These are phyloP conservation scores for Sporothrix sp. DNA, from an alignment of 2,329 filamentous ascomycete genomes.

Conservation along the genomic window DNA sequence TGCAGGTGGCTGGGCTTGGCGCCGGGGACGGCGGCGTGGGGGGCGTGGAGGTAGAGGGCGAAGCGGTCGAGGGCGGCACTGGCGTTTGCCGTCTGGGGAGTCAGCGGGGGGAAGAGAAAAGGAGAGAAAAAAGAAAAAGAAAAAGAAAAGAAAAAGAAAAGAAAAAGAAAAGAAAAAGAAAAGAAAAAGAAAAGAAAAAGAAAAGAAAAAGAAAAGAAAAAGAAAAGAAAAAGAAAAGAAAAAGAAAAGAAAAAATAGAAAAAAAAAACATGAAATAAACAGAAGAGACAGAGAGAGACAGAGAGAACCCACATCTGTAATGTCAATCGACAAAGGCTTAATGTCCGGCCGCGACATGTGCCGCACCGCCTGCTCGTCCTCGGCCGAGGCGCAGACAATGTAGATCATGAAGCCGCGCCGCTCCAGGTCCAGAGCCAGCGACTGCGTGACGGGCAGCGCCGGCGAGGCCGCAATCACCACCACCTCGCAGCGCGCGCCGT, in stretches of 20 bases:
- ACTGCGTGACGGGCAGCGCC: conserved; percentile 71
- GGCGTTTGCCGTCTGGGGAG: conserved; percentile 52
- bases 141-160: background rate
- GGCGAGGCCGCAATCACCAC: conserved; percentile 82
- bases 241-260: background rate
- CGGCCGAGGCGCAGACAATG: conserved; percentile 72
- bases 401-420: conserved; percentile 89
- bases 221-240: background rate
- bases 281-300: too few relatives aligned
- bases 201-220: background rate
- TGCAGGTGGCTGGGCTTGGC: conserved; percentile 66
- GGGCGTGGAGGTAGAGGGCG: conserved; percentile 58
- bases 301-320: conserved; percentile 56
- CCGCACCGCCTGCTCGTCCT: conserved; percentile 74
- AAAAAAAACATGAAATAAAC: too few relatives aligned
- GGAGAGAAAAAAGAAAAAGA: background rate
- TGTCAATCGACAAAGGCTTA: conserved; percentile 69
- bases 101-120: background rate
- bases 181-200: background rate
- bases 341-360: conserved; percentile 72
- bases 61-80: conserved; percentile 63
- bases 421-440: conserved; percentile 78
- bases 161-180: background rate
- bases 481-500: conserved; percentile 81
- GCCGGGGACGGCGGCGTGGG: conserved; percentile 66